A percentile compares a stretch with the other conserved stretches of the same genome.
Evolutionary conservation across 192 early-diverging fungal genomes (phyloP).

Genomic region (Anaeromyces robustus): DNA sequence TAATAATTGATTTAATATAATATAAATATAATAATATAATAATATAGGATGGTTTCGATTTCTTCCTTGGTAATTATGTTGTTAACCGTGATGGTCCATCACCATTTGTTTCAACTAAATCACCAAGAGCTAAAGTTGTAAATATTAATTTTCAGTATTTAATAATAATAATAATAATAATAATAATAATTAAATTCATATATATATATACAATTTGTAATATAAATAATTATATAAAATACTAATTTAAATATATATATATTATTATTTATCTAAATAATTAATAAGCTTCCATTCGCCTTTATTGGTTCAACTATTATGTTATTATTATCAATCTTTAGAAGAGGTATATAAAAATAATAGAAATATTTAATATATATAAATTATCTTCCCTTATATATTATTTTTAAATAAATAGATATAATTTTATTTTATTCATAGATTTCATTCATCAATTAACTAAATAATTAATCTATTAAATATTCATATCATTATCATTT

Average conservation of each 20-base stretch:
- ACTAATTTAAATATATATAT: background rate
- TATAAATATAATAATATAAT: background rate
- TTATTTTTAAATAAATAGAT: no score
- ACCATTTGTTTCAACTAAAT: slow-evolving; percentile 2
- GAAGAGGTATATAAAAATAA: no score
- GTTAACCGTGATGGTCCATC: slow-evolving; percentile 7
- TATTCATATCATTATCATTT: no score
- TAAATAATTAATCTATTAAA: no score
- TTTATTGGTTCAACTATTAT: slow-evolving; percentile 1
- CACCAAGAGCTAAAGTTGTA: slow-evolving; percentile 1
- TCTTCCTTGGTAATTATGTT: slow-evolving; percentile 58
- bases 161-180: slow-evolving; percentile 1
- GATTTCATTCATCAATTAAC: no score
- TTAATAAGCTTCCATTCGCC: slow-evolving; percentile 12
- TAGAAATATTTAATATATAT: no score
- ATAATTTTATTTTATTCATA: no score
- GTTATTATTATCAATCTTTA: background rate
- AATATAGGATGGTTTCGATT: slow-evolving; percentile 63
- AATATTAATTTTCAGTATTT: background rate
- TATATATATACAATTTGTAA: background rate
- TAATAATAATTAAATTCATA: background rate
- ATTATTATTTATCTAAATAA: no score
- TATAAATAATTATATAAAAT: background rate
- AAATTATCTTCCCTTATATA: no score
- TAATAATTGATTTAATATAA: background rate